These are phyloP conservation scores for Paspalum vaginatum DNA, from an alignment of 176 grass and related monocot species.

Conservation along the genomic window DNA sequence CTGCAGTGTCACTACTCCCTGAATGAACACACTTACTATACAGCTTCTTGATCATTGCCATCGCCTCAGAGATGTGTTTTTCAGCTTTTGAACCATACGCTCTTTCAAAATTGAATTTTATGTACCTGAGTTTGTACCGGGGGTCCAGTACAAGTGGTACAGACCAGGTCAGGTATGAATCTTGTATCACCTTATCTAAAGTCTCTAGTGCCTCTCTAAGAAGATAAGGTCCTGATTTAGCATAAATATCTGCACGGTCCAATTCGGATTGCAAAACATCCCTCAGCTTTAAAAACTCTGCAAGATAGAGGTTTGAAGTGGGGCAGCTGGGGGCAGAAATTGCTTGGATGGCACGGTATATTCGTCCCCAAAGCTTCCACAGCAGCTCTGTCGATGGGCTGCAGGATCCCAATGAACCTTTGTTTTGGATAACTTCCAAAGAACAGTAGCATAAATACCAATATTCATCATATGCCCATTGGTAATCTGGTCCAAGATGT, in stretches of 20 bases:
- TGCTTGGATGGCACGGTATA: no score
- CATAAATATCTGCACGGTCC: no score
- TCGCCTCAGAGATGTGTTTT: not conserved
- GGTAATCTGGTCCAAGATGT: not conserved
- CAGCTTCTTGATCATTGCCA: fast-evolving
- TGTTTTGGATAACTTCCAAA: no score
- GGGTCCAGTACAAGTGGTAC: conserved; percentile 26
- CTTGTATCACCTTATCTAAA: not conserved
- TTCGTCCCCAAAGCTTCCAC: no score
- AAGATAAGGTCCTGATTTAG: no score
- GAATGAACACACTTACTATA: not conserved
- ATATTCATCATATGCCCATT: not conserved
- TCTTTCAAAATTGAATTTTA: not conserved
- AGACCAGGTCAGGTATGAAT: not conserved
- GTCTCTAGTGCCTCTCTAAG: not conserved
- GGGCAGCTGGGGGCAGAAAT: no score
- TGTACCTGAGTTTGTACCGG: not conserved
- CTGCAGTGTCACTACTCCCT: not conserved
- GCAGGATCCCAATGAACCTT: no score
- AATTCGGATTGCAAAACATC: no score
- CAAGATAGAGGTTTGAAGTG: not conserved
- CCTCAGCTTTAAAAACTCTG: conserved; percentile 5
- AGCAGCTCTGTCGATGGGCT: no score
- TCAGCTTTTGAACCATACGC: not conserved
- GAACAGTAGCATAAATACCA: not conserved